phyloP scores from a whole-genome alignment of 2,329 filamentous ascomycete genomes.

The Fusarium pininemorale region DNA sequence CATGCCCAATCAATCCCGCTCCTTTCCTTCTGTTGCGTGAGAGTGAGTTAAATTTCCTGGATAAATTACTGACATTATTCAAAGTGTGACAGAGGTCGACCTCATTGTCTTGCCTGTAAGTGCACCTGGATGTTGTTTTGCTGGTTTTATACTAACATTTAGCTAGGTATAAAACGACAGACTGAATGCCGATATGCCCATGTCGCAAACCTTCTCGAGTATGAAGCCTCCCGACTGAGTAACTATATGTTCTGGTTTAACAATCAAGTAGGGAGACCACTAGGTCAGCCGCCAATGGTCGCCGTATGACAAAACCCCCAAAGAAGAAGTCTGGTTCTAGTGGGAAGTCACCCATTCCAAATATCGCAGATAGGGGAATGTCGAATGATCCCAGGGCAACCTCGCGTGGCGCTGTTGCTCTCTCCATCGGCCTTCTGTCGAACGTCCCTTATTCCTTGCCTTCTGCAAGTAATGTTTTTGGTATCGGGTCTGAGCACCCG shows the following conservation, averaged over 20 bases:
- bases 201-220: conserved; percentile 81
- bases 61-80: conserved; percentile 16
- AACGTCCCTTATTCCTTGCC: conserved; percentile 77
- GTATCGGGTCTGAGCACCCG: conserved; percentile 80
- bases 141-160: conserved; percentile 28
- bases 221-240: conserved; percentile 46
- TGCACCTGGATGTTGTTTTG: not conserved
- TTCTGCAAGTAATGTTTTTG: conserved; percentile 80
- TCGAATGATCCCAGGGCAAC: conserved; percentile 54
- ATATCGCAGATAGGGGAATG: conserved; percentile 64
- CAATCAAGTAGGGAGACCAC: conserved; percentile 62
- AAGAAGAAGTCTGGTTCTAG: conserved; percentile 59
- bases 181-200: conserved; percentile 79
- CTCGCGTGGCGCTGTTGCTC: conserved; percentile 61
- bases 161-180: conserved; percentile 76
- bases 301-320: conserved; percentile 66
- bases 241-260: conserved; percentile 20
- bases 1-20: not conserved
- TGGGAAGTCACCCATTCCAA: conserved; percentile 57
- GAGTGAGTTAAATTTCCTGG: not conserved
- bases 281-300: conserved; percentile 61
- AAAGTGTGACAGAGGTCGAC: conserved; percentile 79
- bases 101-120: conserved; percentile 73
- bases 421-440: conserved; percentile 71
- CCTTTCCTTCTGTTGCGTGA: not conserved